Evolutionary conservation across 352 stramenopile species (phyloP).

Genomic region (Globisporangium nodosum): DNA sequence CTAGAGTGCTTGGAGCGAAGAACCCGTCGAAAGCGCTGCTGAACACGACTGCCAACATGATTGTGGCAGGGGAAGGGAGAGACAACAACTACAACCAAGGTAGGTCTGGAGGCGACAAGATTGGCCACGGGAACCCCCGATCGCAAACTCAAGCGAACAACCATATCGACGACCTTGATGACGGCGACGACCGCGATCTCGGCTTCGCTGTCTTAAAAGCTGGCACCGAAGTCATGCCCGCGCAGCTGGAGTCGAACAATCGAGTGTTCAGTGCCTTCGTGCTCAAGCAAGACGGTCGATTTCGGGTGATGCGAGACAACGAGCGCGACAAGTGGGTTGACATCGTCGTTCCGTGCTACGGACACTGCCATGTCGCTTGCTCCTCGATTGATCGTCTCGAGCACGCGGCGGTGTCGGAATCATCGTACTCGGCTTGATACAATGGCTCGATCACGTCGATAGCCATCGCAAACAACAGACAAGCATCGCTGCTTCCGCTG

Average conservation of each 20-base stretch:
- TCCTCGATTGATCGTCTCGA: background rate
- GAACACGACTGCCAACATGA: background rate
- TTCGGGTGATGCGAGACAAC: background rate
- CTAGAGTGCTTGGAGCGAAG: background rate
- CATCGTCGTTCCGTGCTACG: background rate
- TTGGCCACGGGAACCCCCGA: no score
- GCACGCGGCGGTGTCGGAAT: background rate
- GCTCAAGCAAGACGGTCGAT: background rate
- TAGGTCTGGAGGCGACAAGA: no score
- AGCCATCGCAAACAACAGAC: background rate
- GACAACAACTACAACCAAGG: no score
- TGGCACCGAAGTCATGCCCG: background rate
- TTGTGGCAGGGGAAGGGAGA: no score
- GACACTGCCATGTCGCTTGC: background rate
- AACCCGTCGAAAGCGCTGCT: background rate
- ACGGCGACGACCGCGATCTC: background rate
- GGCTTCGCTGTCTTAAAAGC: background rate
- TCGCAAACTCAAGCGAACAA: background rate
- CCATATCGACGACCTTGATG: background rate
- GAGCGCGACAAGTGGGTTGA: background rate
- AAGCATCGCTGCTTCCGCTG: background rate
- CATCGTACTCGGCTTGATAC: background rate
- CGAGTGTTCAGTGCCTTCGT: background rate
- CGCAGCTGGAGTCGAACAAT: background rate
- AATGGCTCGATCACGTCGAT: background rate